Evolutionary conservation across 164 flowering plant species (phyloP).

Genomic region (Dillenia suffruticosa): DNA sequence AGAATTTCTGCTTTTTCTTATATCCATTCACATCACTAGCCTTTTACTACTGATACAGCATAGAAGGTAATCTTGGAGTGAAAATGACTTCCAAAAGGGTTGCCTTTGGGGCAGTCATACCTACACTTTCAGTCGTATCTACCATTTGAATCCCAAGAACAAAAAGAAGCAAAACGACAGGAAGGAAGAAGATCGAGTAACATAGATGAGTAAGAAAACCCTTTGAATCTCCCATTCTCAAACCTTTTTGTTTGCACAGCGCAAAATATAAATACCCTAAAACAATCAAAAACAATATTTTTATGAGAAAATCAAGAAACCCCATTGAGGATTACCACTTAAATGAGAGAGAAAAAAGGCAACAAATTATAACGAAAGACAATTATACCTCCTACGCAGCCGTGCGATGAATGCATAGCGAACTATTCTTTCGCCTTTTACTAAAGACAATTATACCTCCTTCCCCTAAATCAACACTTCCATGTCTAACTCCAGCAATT

Average conservation of each 20-base stretch:
- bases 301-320: too few species aligned
- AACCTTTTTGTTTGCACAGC: too few species aligned
- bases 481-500: too few species aligned
- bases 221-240: conserved; percentile 1
- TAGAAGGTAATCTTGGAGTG: conserved; percentile 6
- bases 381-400: conserved; percentile 22
- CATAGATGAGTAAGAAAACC: conserved; percentile 1
- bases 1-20: too few species aligned
- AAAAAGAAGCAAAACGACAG: conserved; percentile 2
- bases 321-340: too few species aligned
- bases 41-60: not conserved
- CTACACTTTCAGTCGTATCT: too few species aligned
- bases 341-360: too few species aligned
- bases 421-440: conserved; percentile 89
- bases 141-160: not conserved
- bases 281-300: too few species aligned
- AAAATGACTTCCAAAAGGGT: conserved; percentile 11
- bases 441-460: conserved; percentile 45
- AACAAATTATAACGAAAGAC: too few species aligned
- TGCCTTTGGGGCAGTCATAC: conserved; percentile 6
- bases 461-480: too few species aligned
- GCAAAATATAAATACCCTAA: too few species aligned
- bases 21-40: too few species aligned
- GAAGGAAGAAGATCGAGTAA: conserved; percentile 4
- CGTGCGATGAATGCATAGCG: conserved; percentile 65